A percentile compares a stretch with the other conserved stretches of the same genome.
Conservation (phyloP, 148 eudicot species). For the Oxyria digyna region DNA sequence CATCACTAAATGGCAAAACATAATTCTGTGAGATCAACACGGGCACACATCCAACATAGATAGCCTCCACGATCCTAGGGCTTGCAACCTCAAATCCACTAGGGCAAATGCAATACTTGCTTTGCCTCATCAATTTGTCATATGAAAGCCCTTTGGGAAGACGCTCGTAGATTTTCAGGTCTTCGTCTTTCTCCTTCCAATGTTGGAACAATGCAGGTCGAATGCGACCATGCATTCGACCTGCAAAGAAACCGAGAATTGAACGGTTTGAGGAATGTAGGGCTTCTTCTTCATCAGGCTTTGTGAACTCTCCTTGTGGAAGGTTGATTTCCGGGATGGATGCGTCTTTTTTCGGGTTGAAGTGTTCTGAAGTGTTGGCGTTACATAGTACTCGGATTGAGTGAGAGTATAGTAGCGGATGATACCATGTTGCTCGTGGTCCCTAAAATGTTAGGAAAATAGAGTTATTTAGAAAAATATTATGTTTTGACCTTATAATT, state of each 20-base stretch:
- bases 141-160: slow-evolving; percentile 38
- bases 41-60: slow-evolving; percentile 69
- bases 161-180: slow-evolving; percentile 29
- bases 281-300: slow-evolving; percentile 12
- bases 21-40: slow-evolving; percentile 64
- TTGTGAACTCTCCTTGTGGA: slow-evolving; percentile 19
- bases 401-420: slow-evolving; percentile 39
- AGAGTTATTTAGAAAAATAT: no score
- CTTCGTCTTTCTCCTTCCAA: slow-evolving; percentile 49
- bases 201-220: slow-evolving; percentile 35
- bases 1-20: slow-evolving; percentile 72
- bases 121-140: slow-evolving; percentile 44
- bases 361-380: slow-evolving; percentile 71
- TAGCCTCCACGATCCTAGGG: slow-evolving; percentile 77
- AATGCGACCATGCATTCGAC: slow-evolving; percentile 48
- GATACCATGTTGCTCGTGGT: slow-evolving; percentile 58
- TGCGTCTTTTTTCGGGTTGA: slow-evolving; percentile 67
- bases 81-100: slow-evolving; percentile 89
- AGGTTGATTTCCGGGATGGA: slow-evolving; percentile 77
- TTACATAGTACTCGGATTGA: slow-evolving; percentile 73
- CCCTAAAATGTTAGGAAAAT: slow-evolving; percentile 22
- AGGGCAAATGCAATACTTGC: slow-evolving; percentile 71
- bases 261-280: slow-evolving; percentile 31
- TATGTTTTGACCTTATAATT: no score
- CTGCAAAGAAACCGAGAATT: slow-evolving; percentile 64